phyloP scores from a whole-genome alignment of 352 stramenopile species.

The Pythium insidiosum region DNA sequence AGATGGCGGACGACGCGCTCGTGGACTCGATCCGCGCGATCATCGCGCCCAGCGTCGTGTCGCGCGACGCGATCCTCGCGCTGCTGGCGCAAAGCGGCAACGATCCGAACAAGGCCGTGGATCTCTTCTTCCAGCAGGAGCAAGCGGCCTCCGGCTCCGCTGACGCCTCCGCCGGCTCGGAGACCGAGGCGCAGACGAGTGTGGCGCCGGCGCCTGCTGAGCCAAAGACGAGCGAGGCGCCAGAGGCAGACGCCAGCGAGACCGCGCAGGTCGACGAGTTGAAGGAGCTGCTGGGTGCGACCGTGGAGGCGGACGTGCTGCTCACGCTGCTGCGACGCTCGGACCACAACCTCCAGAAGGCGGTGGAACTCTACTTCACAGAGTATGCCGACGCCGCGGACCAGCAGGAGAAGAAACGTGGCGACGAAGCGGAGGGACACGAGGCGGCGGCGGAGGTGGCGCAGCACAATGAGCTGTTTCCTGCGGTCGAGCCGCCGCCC shows the following conservation, averaged over 20 bases:
- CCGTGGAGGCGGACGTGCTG: constrained; percentile 50
- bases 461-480: constrained; percentile 16
- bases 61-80: constrained; percentile 54
- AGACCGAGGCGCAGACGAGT: no score
- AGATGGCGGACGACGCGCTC: constrained; percentile 38
- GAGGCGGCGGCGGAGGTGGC: constrained; percentile 19
- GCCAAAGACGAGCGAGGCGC: constrained; percentile 2
- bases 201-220: constrained; percentile 18
- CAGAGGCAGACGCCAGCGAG: no score
- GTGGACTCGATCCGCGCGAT: constrained; percentile 76
- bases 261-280: constrained; percentile 35
- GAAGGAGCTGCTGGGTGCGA: constrained; percentile 61
- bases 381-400: constrained; percentile 36
- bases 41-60: constrained; percentile 47
- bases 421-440: constrained; percentile 17
- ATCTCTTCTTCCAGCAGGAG: constrained; percentile 61
- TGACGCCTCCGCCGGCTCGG: no score
- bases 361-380: constrained; percentile 73
- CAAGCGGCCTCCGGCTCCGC: constrained; percentile 22
- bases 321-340: constrained; percentile 46
- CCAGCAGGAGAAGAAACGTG: constrained; percentile 18
- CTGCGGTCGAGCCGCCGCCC: constrained; percentile 23
- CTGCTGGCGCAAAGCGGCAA: constrained; percentile 50
- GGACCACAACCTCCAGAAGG: constrained; percentile 66
- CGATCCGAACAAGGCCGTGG: constrained; percentile 78